Base-by-base conservation (phyloP, 2,329 filamentous ascomycete genomes). In the Penicillium sp. region DNA sequence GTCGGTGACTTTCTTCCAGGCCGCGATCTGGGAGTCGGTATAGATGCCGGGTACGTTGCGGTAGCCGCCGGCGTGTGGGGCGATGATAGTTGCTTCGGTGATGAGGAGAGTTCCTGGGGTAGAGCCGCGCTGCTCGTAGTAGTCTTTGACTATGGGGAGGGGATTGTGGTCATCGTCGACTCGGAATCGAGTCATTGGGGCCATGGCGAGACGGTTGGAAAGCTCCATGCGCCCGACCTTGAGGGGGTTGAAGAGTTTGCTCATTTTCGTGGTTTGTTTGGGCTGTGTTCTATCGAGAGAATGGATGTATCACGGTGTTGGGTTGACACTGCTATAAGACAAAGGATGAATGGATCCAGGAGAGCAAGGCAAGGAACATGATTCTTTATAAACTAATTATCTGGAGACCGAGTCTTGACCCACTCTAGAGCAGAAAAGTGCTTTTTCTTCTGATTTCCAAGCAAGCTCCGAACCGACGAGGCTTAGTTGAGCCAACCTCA, bases 1-100 rank as follows among this genome's bases (percentile, higher is more conserved):
- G 23, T 84, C 79, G 2, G 82, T 85, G 37, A 89, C 74, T 13
- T 78, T 71, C 57, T 80, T 83, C 87, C 87, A 90, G 0, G 75
- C 81, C 1, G 75, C 77, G 37, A 87, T 76, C 55, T 88, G 84
- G n/a, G 76, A 78, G 0, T 78, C 70, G 18, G 68, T 81, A 64
- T 77, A 87, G 63, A 87, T 83, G 23, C 84, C 85, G 0, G 87
- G 85, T 1, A 81, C 75, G 56, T 83, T 81, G 34, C 71, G 70
- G 60, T 77, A 80, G 37, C 80, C 77, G 42, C 79, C 79, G 34
- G 72, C 77, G 59, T 75, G 73, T 3, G 37, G 37, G 37, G 37
- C 80, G 67, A 75, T 83, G 71, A 78, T 77, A 7, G 82, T 83
- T 0, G 78, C 84, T 66, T 88, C 85, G 3, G 79, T 80, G 60